phyloP scores from a whole-genome alignment of 148 eudicot species.

The Gaultheria prostrata region DNA sequence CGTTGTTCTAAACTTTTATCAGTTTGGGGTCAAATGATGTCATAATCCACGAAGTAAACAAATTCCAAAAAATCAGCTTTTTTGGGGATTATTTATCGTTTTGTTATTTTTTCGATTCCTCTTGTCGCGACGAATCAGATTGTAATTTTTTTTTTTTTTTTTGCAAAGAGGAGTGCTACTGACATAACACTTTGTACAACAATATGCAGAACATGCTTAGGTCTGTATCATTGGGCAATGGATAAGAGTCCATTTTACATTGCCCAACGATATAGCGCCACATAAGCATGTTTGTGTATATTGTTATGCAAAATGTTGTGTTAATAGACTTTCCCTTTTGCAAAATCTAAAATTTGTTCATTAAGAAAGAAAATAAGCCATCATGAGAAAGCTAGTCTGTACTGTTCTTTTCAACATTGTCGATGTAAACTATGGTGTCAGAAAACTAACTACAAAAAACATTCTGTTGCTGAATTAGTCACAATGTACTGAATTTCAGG shows the following conservation, averaged over 20 bases:
- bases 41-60: neutral
- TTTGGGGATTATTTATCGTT: no score
- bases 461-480: neutral
- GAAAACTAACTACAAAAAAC: neutral
- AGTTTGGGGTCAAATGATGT: neutral
- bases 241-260: no score
- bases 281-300: no score
- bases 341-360: neutral
- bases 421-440: neutral
- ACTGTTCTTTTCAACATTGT: neutral
- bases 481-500: constrained; percentile 42
- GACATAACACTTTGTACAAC: no score
- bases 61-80: no score
- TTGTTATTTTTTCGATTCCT: neutral
- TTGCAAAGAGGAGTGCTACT: no score
- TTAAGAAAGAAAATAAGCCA: neutral
- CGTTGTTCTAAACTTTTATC: neutral
- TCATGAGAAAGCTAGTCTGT: neutral
- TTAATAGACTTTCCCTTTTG: no score
- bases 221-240: no score
- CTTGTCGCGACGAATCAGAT: neutral
- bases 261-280: no score
- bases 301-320: no score
- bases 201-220: no score
- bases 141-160: neutral